A percentile compares a stretch with the other conserved stretches of the same genome.
These are phyloP conservation scores for Lasiodiplodia sp. DNA, from an alignment of 2,329 filamentous ascomycete species.

Conservation along the genomic window DNA sequence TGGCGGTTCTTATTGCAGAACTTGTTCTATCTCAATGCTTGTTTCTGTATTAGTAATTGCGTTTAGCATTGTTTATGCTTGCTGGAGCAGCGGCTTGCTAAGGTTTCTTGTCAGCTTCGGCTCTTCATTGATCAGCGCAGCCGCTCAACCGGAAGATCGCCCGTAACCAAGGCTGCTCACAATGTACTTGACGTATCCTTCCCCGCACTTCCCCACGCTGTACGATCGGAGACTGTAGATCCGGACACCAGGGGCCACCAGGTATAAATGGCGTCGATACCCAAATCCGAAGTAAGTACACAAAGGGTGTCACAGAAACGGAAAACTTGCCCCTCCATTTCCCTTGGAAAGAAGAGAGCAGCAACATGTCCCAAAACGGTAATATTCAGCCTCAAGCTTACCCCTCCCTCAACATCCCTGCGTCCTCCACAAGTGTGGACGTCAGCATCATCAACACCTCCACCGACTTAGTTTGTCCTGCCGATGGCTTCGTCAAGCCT, in stretches of 20 bases:
- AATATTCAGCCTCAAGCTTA: slow-evolving; percentile 20
- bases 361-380: slow-evolving; percentile 23
- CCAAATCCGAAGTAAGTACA: not conserved
- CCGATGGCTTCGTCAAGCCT: slow-evolving; percentile 25
- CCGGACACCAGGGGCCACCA: not conserved
- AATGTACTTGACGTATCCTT: slow-evolving; percentile 9
- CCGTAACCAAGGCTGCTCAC: not conserved
- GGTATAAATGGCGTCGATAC: slow-evolving; percentile 7
- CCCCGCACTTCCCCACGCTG: slow-evolving; percentile 25
- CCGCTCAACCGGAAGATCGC: slow-evolving; percentile 13
- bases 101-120: not conserved
- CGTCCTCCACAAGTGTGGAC: slow-evolving; percentile 6
- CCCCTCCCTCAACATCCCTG: slow-evolving; percentile 23
- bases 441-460: slow-evolving; percentile 29
- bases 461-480: slow-evolving; percentile 25
- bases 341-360: not conserved
- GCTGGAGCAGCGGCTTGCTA: not conserved
- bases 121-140: not conserved
- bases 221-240: slow-evolving; percentile 15
- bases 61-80: not conserved
- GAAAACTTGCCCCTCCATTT: not conserved
- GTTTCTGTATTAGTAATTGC: not conserved
- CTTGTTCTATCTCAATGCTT: not conserved
- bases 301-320: not conserved
- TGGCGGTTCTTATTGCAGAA: not conserved